Evolutionary conservation across 805 yeast species (phyloP).

Genomic region (Saccharomyces kudriavzevii): DNA sequence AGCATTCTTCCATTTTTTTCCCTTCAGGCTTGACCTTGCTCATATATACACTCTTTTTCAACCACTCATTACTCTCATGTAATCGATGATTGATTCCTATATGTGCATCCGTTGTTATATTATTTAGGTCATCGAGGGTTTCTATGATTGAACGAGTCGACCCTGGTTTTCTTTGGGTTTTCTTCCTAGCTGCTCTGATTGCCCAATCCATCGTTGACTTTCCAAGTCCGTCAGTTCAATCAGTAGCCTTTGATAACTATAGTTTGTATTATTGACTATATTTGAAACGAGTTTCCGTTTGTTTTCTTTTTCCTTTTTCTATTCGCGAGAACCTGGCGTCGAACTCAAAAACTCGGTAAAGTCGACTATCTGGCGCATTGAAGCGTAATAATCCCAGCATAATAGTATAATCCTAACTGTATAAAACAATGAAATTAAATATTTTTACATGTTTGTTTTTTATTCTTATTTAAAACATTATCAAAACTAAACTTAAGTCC

Average conservation of each 20-base stretch:
- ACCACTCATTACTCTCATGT: conserved; percentile 17
- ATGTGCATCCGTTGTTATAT: conserved; percentile 17
- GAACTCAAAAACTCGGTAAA: background rate
- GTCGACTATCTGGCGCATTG: background rate
- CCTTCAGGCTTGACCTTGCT: background rate
- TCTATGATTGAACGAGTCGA: conserved; percentile 28
- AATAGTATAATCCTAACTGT: background rate
- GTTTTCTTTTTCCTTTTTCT: background rate
- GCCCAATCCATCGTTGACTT: conserved; percentile 26
- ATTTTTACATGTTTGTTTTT: background rate
- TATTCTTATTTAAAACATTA: background rate
- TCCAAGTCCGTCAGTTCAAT: background rate
- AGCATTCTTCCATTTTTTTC: conserved; percentile 1
- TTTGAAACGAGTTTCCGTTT: background rate
- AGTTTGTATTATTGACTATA: background rate
- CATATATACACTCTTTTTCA: conserved; percentile 5
- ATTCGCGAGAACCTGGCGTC: background rate
- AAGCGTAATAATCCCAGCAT: background rate
- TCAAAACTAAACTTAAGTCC: background rate
- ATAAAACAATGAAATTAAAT: background rate
- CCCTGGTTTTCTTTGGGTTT: conserved; percentile 22
- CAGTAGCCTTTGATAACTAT: background rate
- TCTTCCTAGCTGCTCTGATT: conserved; percentile 23
- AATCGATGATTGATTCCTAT: conserved; percentile 13
- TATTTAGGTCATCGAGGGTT: conserved; percentile 23